A percentile compares a stretch with the other conserved stretches of the same genome.
Evolutionary conservation across 2,329 filamentous ascomycete species (phyloP).

Genomic region (Aspergillus floridensis): DNA sequence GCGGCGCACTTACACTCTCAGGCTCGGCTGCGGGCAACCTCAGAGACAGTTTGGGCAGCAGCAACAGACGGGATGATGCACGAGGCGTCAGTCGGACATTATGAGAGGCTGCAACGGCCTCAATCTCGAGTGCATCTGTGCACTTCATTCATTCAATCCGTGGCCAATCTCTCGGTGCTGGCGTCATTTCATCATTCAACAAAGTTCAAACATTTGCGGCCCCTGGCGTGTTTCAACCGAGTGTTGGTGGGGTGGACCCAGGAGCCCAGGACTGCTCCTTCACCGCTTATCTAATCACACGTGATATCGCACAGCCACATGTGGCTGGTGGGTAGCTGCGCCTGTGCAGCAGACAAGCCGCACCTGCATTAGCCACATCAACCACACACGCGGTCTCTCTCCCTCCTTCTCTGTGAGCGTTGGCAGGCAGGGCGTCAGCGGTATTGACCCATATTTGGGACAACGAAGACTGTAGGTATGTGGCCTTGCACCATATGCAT

Average conservation of each 20-base stretch:
- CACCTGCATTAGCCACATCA: neutral
- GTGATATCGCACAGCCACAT: neutral
- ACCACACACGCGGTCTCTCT: too few species aligned
- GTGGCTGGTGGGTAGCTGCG: neutral
- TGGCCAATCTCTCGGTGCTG: too few species aligned
- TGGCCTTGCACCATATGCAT: too few species aligned
- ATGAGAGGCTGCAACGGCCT: neutral
- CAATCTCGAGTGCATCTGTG: neutral
- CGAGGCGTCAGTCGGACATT: neutral
- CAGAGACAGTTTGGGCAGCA: neutral
- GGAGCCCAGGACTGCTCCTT: neutral
- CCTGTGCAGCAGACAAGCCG: neutral
- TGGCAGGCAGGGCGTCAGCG: neutral
- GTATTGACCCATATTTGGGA: neutral
- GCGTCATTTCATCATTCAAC: neutral
- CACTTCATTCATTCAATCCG: neutral
- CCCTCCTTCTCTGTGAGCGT: neutral
- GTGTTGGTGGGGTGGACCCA: neutral
- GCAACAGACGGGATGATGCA: neutral
- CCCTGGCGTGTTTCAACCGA: constrained; percentile 6
- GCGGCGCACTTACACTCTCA: neutral
- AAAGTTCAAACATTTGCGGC: constrained; percentile 1
- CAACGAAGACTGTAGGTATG: neutral
- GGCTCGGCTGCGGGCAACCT: neutral
- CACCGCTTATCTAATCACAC: neutral